Evolutionary conservation across 176 grass and related monocot species (phyloP).

Genomic region (Bothriochloa decipiens): DNA sequence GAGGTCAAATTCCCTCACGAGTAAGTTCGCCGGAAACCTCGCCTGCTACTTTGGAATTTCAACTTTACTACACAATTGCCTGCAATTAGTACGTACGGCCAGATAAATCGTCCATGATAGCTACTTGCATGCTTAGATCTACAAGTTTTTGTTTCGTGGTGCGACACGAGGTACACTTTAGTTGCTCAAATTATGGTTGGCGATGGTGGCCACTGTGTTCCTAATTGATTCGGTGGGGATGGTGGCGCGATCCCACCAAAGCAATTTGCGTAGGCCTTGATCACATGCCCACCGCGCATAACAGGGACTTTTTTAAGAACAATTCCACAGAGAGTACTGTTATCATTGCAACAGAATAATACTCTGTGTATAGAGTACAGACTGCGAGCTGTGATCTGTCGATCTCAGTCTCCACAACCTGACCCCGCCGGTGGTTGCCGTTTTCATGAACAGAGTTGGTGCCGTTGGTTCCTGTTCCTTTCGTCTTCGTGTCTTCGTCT

Average conservation of each 20-base stretch:
- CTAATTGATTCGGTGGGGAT: conserved; percentile 39
- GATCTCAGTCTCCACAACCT: conserved; percentile 10
- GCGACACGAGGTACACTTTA: conserved; percentile 32
- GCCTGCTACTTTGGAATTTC: not conserved
- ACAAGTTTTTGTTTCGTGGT: conserved; percentile 22
- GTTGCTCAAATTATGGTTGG: conserved; percentile 46
- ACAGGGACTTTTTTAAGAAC: not conserved
- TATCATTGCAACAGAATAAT: not conserved
- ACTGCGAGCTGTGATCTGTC: conserved; percentile 11
- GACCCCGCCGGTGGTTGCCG: not conserved
- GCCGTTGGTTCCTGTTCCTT: not conserved
- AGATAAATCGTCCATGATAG: not conserved
- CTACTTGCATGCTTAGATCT: conserved; percentile 42
- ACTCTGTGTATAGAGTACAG: too few relatives aligned
- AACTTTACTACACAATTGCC: not conserved
- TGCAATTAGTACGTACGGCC: not conserved
- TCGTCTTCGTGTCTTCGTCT: not conserved
- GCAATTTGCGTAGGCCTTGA: conserved; percentile 26
- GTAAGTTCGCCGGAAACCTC: conserved; percentile 51
- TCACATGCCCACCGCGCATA: conserved; percentile 23
- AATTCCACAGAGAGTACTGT: not conserved
- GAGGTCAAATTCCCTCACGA: conserved; percentile 81
- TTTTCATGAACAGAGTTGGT: conserved; percentile 14
- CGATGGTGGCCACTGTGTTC: conserved; percentile 36
- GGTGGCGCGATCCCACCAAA: conserved; percentile 8